A percentile compares a stretch with the other conserved stretches of the same genome.
Conservation (phyloP, 2,329 filamentous ascomycete genomes). For the Pseudocercospora crystallina region DNA sequence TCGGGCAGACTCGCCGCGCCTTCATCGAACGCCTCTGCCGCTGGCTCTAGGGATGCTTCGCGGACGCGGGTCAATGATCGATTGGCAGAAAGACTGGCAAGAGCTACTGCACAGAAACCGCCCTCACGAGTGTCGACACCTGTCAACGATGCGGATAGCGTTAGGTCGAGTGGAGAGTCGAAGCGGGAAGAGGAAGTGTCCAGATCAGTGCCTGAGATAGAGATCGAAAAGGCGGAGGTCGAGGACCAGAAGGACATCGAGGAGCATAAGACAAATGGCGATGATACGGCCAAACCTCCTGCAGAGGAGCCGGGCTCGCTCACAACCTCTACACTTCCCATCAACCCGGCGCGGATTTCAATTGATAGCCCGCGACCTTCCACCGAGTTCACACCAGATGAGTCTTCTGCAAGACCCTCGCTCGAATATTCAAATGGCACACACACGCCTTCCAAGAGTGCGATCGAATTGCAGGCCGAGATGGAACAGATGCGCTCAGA, state of each 20-base stretch:
- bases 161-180: slow-evolving; percentile 47
- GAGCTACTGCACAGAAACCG: slow-evolving; percentile 75
- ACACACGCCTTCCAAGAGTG: slow-evolving; percentile 26
- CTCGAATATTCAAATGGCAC: slow-evolving; percentile 26
- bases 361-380: slow-evolving; percentile 30
- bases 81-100: slow-evolving; percentile 84
- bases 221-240: slow-evolving; percentile 14
- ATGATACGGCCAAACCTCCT: background rate
- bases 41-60: slow-evolving; percentile 63
- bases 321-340: slow-evolving; percentile 33
- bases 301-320: slow-evolving; percentile 22
- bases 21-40: slow-evolving; percentile 35
- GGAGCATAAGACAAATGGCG: slow-evolving; percentile 6
- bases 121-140: slow-evolving; percentile 57
- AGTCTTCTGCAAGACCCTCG: slow-evolving; percentile 15
- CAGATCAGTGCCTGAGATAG: slow-evolving; percentile 24
- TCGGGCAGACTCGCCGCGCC: slow-evolving; percentile 28
- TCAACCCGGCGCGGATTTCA: slow-evolving; percentile 36
- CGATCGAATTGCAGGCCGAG: slow-evolving; percentile 44
- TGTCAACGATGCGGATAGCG: slow-evolving; percentile 44
- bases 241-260: slow-evolving; percentile 3
- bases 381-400: slow-evolving; percentile 15
- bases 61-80: slow-evolving; percentile 72
- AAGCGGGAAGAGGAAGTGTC: slow-evolving; percentile 36
- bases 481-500: slow-evolving; percentile 52